Evolutionary conservation across 2,329 filamentous ascomycete genomes (phyloP).

Genomic region (Macrophomina pseudophaseolina): DNA sequence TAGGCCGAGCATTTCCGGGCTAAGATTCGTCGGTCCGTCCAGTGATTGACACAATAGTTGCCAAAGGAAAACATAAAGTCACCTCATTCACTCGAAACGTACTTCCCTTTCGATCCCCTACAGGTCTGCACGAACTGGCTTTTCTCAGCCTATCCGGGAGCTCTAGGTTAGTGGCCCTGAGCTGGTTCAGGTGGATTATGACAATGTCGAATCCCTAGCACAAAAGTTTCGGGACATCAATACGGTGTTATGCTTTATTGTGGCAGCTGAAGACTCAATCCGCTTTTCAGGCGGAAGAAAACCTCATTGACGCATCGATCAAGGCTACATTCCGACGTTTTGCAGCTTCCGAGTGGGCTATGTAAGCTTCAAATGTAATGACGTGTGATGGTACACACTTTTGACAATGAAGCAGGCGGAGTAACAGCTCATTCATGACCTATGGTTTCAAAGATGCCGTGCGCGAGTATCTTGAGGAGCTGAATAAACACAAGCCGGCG

Average conservation of each 20-base stretch:
- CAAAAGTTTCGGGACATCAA: neutral
- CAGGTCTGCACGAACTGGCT: too few relatives aligned
- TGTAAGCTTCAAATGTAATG: conserved; percentile 27
- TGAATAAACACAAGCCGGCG: neutral
- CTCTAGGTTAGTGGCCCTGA: neutral
- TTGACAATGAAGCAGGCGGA: neutral
- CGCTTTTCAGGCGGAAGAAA: conserved; percentile 30
- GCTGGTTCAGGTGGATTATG: neutral
- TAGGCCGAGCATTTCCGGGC: too few relatives aligned
- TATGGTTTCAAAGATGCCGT: neutral
- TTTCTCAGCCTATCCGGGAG: neutral
- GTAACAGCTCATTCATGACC: neutral
- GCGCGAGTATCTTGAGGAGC: neutral
- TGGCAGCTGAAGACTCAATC: neutral
- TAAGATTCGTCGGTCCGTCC: too few relatives aligned
- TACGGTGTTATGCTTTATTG: neutral
- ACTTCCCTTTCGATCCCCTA: too few relatives aligned
- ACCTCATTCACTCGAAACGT: neutral
- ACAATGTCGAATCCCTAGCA: neutral
- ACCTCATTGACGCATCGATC: conserved; percentile 41
- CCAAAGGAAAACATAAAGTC: neutral
- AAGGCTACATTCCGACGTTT: conserved; percentile 39
- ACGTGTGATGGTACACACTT: too few relatives aligned
- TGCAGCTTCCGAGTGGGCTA: conserved; percentile 40
- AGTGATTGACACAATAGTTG: neutral